Conservation (phyloP, 768 basidiomycete genomes). For the Collybiopsis luxurians region DNA sequence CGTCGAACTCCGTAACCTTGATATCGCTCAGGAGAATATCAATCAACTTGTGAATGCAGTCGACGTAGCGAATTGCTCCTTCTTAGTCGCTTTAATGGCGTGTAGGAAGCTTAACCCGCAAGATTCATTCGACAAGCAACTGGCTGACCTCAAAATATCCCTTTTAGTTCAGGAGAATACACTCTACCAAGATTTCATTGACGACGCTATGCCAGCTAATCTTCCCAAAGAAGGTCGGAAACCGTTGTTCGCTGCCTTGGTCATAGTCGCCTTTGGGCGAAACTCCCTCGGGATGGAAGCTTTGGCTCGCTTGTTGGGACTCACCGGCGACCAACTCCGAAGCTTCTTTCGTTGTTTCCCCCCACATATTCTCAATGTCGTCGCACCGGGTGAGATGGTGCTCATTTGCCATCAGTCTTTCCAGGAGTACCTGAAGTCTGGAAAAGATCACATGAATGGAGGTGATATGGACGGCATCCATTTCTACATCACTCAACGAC, state of each 20-base stretch:
- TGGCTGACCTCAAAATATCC: background rate
- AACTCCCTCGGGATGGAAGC: background rate
- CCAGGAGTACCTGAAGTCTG: background rate
- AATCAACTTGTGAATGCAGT: background rate
- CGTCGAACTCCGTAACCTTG: background rate
- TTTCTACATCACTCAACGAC: background rate
- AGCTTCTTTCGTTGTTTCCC: background rate
- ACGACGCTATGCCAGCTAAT: background rate
- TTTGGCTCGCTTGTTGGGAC: background rate
- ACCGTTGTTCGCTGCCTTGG: background rate
- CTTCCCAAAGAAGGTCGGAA: background rate
- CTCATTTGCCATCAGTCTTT: background rate
- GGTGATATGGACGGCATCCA: background rate
- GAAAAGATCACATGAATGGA: background rate
- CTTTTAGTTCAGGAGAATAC: background rate
- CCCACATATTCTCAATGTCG: background rate
- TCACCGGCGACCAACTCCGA: background rate
- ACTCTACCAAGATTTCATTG: background rate
- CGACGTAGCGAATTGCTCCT: background rate
- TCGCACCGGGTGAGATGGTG: background rate
- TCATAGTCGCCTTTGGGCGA: background rate
- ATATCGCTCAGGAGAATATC: background rate
- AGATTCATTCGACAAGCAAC: background rate
- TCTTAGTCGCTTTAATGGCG: background rate
- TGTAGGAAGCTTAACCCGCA: background rate